Percentiles rank a stretch among this genome's conserved stretches.
These are phyloP conservation scores for Serendipita sp. DNA, from an alignment of 768 basidiomycete species.

Conservation along the genomic window DNA sequence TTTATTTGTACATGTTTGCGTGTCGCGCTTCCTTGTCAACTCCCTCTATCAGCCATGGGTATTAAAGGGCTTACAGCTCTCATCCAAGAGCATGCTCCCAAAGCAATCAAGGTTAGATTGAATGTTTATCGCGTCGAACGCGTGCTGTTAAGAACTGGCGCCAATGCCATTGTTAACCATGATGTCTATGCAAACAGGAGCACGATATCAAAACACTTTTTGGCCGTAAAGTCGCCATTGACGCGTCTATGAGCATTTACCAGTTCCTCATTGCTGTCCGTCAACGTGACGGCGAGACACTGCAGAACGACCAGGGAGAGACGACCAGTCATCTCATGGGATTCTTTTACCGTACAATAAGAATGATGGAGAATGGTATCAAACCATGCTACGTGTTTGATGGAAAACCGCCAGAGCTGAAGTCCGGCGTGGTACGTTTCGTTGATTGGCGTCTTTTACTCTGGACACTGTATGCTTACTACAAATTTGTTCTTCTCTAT, in stretches of 20 bases:
- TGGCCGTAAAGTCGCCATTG: slow-evolving; percentile 94
- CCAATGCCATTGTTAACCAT: not conserved
- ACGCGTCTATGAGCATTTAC: slow-evolving; percentile 95
- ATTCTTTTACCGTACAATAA: slow-evolving; percentile 91
- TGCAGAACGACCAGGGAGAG: slow-evolving; percentile 95
- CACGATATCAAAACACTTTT: slow-evolving; percentile 96
- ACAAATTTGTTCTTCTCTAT: slow-evolving; percentile 5
- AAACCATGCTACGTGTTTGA: slow-evolving; percentile 98
- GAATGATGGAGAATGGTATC: slow-evolving; percentile 97
- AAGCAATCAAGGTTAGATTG: slow-evolving; percentile 37
- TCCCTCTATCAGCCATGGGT: slow-evolving; percentile 41
- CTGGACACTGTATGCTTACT: not conserved
- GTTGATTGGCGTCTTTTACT: not conserved
- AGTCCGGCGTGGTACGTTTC: slow-evolving; percentile 79
- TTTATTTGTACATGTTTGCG: slow-evolving; percentile 4
- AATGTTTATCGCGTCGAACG: not conserved
- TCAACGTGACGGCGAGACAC: slow-evolving; percentile 88
- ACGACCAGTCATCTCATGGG: slow-evolving; percentile 98
- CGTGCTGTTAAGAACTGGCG: not conserved
- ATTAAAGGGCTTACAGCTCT: slow-evolving; percentile 91
- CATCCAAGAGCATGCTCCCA: slow-evolving; percentile 79
- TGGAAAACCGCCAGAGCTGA: slow-evolving; percentile 94
- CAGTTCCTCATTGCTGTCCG: slow-evolving; percentile 97
- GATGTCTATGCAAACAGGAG: slow-evolving; percentile 29
- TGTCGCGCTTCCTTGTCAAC: not conserved